Conservation (phyloP, 805 yeast genomes). For the Gaillardinia entomophila region DNA sequence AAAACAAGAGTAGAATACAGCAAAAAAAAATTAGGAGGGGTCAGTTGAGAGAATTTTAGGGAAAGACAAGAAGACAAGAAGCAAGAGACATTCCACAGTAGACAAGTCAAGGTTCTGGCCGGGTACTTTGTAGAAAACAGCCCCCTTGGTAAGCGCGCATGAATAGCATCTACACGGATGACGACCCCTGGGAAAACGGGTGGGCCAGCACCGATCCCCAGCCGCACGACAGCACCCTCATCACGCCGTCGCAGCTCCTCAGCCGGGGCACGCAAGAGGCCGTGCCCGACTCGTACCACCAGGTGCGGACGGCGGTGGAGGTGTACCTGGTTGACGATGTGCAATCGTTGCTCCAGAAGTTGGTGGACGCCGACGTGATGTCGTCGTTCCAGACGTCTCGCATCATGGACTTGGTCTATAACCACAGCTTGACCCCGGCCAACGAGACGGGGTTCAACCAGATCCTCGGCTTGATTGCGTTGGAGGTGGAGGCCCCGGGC, state of each 20-base stretch:
- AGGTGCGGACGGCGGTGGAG: slow-evolving; percentile 13
- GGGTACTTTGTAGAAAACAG: no score
- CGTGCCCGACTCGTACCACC: slow-evolving; percentile 25
- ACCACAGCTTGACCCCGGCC: slow-evolving; percentile 28
- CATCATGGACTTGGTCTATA: slow-evolving; percentile 29
- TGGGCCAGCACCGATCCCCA: slow-evolving; percentile 19
- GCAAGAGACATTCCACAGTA: no score
- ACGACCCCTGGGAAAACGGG: slow-evolving; percentile 38
- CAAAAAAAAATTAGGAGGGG: neutral
- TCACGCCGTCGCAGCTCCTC: slow-evolving; percentile 20
- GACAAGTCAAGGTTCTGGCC: no score
- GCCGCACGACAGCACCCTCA: slow-evolving; percentile 7
- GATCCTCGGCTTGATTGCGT: slow-evolving; percentile 33
- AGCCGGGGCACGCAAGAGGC: slow-evolving; percentile 9
- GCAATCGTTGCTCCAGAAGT: slow-evolving; percentile 20
- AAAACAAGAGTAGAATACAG: slow-evolving; percentile 2
- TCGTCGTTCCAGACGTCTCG: slow-evolving; percentile 24
- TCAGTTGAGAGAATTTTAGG: no score
- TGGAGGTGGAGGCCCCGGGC: slow-evolving; percentile 38
- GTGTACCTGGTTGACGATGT: slow-evolving; percentile 21
- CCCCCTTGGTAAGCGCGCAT: no score
- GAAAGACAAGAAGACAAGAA: no score
- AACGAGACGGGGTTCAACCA: slow-evolving; percentile 25
- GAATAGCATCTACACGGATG: no score
- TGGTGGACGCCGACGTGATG: slow-evolving; percentile 20